Conservation (phyloP, 164 flowering plant species). For the Stephania japonica region DNA sequence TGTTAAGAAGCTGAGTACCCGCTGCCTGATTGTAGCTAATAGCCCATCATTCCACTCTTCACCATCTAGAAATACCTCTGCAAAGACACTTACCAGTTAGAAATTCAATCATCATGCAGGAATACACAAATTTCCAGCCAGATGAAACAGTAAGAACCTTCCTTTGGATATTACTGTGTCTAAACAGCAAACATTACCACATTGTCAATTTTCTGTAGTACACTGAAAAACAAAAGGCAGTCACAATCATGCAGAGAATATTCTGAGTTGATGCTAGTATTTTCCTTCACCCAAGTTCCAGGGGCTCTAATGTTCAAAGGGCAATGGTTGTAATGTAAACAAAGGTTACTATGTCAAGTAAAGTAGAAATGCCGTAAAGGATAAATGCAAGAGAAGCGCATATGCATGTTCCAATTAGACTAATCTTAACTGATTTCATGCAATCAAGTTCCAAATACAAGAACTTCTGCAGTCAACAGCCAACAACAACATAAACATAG, state of each 20-base stretch:
- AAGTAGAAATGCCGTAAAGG: not conserved
- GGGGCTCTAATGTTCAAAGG: not conserved
- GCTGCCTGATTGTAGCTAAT: slow-evolving; percentile 86
- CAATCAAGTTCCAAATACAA: not conserved
- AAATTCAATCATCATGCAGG: not conserved
- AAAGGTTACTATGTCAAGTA: not conserved
- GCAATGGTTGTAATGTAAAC: not conserved
- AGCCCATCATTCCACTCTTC: slow-evolving; percentile 99
- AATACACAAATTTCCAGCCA: not conserved
- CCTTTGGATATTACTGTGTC: not conserved
- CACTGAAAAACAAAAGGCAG: not conserved
- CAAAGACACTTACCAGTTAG: slow-evolving; percentile 21
- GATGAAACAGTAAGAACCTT: not conserved
- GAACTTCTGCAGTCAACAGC: not conserved
- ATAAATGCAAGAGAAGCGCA: too few relatives aligned
- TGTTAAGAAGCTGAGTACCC: slow-evolving; percentile 40
- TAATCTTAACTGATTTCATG: not conserved
- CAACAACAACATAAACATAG: too few relatives aligned
- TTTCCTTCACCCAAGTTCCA: not conserved
- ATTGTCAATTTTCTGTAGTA: not conserved
- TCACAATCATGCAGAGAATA: too few relatives aligned
- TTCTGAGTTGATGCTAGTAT: too few relatives aligned
- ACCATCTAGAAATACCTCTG: slow-evolving; percentile 79
- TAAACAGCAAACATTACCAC: not conserved
- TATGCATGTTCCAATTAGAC: not conserved